Base-by-base conservation (phyloP, 805 yeast species). In the Starmerella riodocensis region DNA sequence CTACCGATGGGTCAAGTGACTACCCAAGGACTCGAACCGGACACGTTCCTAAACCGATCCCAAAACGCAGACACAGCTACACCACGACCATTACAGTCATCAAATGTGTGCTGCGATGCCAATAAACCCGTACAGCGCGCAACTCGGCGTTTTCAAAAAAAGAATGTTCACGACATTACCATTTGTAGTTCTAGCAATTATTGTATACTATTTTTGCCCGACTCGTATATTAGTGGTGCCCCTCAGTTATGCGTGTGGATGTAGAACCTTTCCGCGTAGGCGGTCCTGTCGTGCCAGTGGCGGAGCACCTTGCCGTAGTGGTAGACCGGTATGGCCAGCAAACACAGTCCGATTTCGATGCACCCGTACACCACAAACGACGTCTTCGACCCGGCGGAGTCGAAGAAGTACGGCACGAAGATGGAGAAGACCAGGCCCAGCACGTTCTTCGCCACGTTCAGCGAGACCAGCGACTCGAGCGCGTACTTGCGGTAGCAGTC, bases 401-500 rank as follows among this genome's bases (percentile, higher is more conserved):
- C 62, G 30, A 63, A 55, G 42, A 70, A 73, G 22, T 57, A 46
- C 37, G 69, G 71, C 50, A 71, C 74, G 57, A 74, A 74, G 20
- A 74, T 59, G 4, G 78, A 70, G 49, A 74, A 74, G 13, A 65
- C 51, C 45, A 74, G 71, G 3, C 78, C 79, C 25, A 72, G 35
- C 8, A 70, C 54, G 47, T 74, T 74, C 54, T 74, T 74, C 38
- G 63, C 54, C 36, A 74, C 58, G 51, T 73, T 74, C 38, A 74
- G 61, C 6, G 76, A 63, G 2, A 74, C 80, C 25, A 74, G 59
- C 0, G 74, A 64, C 49, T 74, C 79, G 3, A 73, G 64, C 0
- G 80, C 77, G 59, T 65, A 71, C 61, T 65, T 61, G 41, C 66
- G 66, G 53, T 74, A 73, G 11, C 69, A 64, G 52, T 74, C 79